Conservation (phyloP, 192 early-diverging fungal genomes). For the Linnemannia exigua region DNA sequence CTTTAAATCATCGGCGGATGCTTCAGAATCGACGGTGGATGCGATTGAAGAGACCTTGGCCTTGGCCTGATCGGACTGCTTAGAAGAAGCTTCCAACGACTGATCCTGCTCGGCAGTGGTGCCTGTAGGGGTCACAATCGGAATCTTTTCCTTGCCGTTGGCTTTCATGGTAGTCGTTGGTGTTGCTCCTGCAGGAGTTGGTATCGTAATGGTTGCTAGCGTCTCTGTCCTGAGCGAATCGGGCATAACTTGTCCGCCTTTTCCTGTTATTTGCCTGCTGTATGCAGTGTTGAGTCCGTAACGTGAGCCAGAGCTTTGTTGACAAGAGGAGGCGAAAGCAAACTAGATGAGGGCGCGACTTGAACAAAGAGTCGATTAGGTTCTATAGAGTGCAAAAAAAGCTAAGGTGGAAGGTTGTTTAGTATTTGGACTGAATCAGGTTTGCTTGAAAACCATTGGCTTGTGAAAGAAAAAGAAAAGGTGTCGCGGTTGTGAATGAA, state of each 20-base stretch:
- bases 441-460: no score
- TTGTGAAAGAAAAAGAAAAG: no score
- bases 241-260: neutral
- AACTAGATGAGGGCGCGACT: neutral
- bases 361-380: no score
- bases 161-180: slow-evolving; percentile 18
- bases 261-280: neutral
- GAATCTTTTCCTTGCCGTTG: slow-evolving; percentile 27
- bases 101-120: neutral
- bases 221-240: slow-evolving; percentile 19
- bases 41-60: neutral
- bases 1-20: neutral
- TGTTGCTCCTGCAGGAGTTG: slow-evolving; percentile 4
- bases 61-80: neutral
- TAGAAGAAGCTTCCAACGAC: neutral
- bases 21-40: neutral
- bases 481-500: no score
- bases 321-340: neutral
- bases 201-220: neutral
- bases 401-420: no score
- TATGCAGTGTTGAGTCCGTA: neutral
- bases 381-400: no score
- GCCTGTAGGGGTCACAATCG: neutral
- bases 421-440: no score
- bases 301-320: neutral